These are phyloP conservation scores for Turnera subulata DNA, from an alignment of 345 rosid species.

Conservation along the genomic window DNA sequence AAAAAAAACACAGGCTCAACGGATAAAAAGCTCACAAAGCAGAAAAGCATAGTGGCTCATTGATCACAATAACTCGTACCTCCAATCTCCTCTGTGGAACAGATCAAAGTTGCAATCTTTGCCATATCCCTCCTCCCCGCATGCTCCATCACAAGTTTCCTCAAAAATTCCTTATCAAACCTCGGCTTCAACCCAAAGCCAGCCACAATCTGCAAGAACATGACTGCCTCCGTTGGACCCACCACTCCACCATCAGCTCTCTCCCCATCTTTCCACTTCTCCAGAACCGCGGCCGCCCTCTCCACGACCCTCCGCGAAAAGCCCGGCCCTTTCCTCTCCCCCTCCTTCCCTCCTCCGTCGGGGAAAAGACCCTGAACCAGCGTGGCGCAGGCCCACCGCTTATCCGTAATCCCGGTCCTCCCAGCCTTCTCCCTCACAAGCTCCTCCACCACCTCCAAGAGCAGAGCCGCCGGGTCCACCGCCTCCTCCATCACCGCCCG, in stretches of 20 bases:
- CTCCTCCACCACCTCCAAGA: conserved; percentile 53
- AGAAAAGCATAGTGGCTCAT: too few relatives aligned
- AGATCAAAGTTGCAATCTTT: conserved; percentile 39
- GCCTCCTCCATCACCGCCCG: conserved; percentile 38
- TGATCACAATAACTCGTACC: too few relatives aligned
- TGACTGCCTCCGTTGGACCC: conserved; percentile 53
- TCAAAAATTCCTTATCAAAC: conserved; percentile 43
- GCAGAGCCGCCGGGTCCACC: conserved; percentile 45
- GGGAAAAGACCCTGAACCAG: conserved; percentile 51
- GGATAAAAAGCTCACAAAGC: too few relatives aligned
- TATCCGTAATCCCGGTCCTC: conserved; percentile 45
- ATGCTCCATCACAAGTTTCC: conserved; percentile 44
- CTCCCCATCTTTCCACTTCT: conserved; percentile 37
- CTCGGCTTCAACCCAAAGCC: conserved; percentile 39
- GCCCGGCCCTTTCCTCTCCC: conserved; percentile 17
- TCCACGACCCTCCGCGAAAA: conserved; percentile 35
- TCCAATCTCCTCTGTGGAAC: conserved; percentile 40
- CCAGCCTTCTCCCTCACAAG: conserved; percentile 31
- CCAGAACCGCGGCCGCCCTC: conserved; percentile 32
- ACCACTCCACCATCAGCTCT: too few relatives aligned
- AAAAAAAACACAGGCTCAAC: too few relatives aligned
- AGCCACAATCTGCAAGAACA: conserved; percentile 50
- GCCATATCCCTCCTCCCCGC: conserved; percentile 56
- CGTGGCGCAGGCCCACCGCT: conserved; percentile 58
- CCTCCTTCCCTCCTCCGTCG: conserved; percentile 13